phyloP scores from a whole-genome alignment of 2,329 filamentous ascomycete species.

The Ilyonectria robusta region DNA sequence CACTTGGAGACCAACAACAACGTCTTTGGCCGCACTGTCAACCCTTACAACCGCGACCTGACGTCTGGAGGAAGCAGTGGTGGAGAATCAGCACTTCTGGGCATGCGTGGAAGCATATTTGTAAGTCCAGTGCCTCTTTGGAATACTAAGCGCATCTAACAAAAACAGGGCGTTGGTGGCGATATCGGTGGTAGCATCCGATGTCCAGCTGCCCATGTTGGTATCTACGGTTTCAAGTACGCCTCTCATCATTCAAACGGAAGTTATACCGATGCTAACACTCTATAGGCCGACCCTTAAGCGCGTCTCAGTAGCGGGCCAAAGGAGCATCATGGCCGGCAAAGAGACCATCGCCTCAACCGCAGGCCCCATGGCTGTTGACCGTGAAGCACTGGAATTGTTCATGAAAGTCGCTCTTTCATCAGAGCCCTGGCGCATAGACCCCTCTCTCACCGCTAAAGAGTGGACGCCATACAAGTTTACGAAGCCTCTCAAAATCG shows the following conservation, averaged over 20 bases:
- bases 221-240: conserved; percentile 54
- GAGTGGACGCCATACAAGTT: conserved; percentile 54
- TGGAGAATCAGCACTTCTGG: conserved; percentile 63
- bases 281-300: conserved; percentile 49
- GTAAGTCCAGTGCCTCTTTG: conserved; percentile 33
- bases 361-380: conserved; percentile 53
- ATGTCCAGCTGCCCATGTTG: conserved; percentile 54
- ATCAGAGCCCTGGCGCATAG: conserved; percentile 52
- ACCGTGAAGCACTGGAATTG: conserved; percentile 53
- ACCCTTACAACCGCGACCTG: conserved; percentile 72
- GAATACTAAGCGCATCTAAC: not conserved
- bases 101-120: conserved; percentile 57
- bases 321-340: conserved; percentile 49
- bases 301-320: conserved; percentile 48
- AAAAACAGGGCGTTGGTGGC: conserved; percentile 54
- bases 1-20: conserved; percentile 74
- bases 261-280: not conserved
- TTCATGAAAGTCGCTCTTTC: conserved; percentile 53
- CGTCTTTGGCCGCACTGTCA: conserved; percentile 73
- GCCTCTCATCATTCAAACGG: not conserved
- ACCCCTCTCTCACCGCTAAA: conserved; percentile 51
- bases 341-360: conserved; percentile 54
- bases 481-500: conserved; percentile 69
- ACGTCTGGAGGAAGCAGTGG: conserved; percentile 76
- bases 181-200: conserved; percentile 60